Evolutionary conservation across 2,329 filamentous ascomycete genomes (phyloP), one percentile per base, ranked within the genome.

Genomic region (Diaporthe helianthi): DNA sequence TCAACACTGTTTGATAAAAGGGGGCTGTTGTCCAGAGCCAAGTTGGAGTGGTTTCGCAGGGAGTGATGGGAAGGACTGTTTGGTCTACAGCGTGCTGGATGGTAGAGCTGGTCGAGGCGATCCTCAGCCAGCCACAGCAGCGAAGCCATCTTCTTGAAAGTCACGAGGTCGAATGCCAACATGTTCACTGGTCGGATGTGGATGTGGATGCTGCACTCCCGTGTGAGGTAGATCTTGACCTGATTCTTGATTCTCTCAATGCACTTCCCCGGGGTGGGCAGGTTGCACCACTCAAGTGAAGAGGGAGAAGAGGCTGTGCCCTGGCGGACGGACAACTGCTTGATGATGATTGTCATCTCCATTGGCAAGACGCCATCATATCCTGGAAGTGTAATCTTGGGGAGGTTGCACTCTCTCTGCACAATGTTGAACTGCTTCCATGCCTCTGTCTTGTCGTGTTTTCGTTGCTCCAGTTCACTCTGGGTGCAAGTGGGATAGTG

Each of bases 231-330:
- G 2, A 61, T 61, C 5, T 12, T 24, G 4, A 61, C 13, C 2
- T 47, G 38, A 12, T 61, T 44, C 36, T 61, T 46, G 55, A 61
- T 31, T 29, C 55, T 31, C 19, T 61, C 55, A 3, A 61, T 46
- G 19, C 55, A 61, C 1, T 46, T 46, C 1, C 55, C 55, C 1
- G 55, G 41, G 4, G 55, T 22, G 6, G 55, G 55, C 19, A 61
- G 31, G 2, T 1, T 10, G 1, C 12, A 9, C 55, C 55, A 61
- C 4, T 22, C 38, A 4, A 60, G 38, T 2, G 3, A 22, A 12
- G 55, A 4, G 17, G 10, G 12, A 24, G 51, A 13, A 13, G 51
- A 33, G 6, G 5, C 12, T 10, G 6, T 38, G 1, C 17, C 10
- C 10, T 17, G 24, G 17, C 19, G 19, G 55, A 61, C 46, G 38